Conservation (phyloP, 352 stramenopile genomes). For the Phytophthora megakarya region DNA sequence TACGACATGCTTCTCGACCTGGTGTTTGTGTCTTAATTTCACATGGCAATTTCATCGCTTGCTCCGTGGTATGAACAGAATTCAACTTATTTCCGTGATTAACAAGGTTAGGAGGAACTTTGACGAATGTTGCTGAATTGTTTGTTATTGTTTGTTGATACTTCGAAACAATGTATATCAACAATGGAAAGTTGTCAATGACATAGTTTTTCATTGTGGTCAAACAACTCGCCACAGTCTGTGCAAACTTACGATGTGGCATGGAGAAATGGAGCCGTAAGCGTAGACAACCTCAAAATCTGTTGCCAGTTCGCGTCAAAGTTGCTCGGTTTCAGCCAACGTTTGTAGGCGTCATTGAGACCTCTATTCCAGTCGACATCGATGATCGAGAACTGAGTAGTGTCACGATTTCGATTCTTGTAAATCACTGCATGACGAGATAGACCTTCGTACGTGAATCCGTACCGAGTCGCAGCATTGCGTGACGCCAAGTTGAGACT, state of each 20-base stretch:
- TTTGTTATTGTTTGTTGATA: too few species aligned
- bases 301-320: constrained; percentile 24
- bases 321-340: constrained; percentile 19
- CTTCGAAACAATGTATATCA: too few species aligned
- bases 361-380: constrained; percentile 19
- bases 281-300: constrained; percentile 23
- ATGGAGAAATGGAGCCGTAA: constrained; percentile 26
- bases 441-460: constrained; percentile 27
- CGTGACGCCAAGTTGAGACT: constrained; percentile 21
- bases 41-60: background rate
- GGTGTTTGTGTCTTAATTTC: background rate
- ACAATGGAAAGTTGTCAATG: too few species aligned
- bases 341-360: constrained; percentile 14
- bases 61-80: too few species aligned
- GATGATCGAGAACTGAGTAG: constrained; percentile 30
- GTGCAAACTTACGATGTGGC: constrained; percentile 1
- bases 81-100: too few species aligned
- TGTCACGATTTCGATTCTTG: constrained; percentile 25
- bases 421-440: constrained; percentile 26
- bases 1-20: constrained; percentile 24
- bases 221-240: background rate
- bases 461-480: constrained; percentile 5
- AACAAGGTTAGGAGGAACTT: too few species aligned
- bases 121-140: too few species aligned
- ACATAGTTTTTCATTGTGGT: background rate